Evolutionary conservation across 1,284 basidiomycete species (phyloP), one percentile per base, ranked within the genome.

Genomic region (Porodaedalea pini): DNA sequence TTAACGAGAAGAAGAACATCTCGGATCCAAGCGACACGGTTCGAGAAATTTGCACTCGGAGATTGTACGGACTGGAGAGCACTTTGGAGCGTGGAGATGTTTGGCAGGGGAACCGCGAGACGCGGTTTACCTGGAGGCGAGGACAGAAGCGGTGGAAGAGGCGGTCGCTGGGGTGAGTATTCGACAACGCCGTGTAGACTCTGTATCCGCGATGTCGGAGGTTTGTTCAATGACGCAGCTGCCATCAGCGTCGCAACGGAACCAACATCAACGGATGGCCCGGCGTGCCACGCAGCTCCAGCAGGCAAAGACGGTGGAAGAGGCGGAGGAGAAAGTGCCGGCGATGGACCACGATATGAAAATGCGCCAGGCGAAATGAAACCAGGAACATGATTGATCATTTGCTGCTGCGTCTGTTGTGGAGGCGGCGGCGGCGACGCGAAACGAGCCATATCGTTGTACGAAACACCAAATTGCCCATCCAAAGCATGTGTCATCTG

Each of bases 1-100:
- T 92, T 88, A 61, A 91, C 84, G 61, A 92, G 85, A 65, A 85
- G 81, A 64, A 94, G 72, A 52, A 94, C 86, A 62, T 93, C 88
- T 44, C 86, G 78, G 2, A 82, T 80, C 93, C 92, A 95, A 17
- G 78, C 73, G n/a, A 94, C 70, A 62, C 83, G 82, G 51, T 81
- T 73, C 0, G 73, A 66, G 0, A 84, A 83, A 64, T 86, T 83
- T 59, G 78, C 77, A 44, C 61, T 64, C 0, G 80, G 76, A 11
- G 75, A 71, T 59, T 85, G 81, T 29, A 86, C 69, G 21, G 70
- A 61, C 1, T 70, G 63, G 1, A 82, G 64, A 2, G 78, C 79
- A 0, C 75, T 71, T 15, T 77, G 65, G 19, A 90, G 78, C 0
- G 76, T 75, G 19, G 79, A 65, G 29, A 85, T 67, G 17, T 78